These are phyloP conservation scores for Agrocybe praecox DNA, from an alignment of 768 basidiomycete genomes.

Conservation along the genomic window DNA sequence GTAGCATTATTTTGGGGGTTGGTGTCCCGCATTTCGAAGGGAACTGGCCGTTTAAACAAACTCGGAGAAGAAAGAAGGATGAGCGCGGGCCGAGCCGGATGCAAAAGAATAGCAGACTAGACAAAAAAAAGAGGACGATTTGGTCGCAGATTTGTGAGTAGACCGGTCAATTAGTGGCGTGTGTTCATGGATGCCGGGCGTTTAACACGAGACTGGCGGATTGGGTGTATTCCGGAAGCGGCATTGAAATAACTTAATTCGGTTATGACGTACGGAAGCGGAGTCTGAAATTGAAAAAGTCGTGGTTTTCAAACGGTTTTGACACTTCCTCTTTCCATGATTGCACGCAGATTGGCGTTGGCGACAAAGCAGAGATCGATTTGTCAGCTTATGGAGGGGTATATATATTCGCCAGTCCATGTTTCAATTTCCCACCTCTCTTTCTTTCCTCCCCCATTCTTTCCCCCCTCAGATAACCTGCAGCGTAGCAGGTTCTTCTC, in stretches of 20 bases:
- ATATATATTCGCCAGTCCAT: slow-evolving; percentile 36
- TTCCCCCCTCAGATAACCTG: slow-evolving; percentile 30
- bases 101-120: slow-evolving; percentile 2
- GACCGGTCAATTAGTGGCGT: slow-evolving; percentile 13
- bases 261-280: slow-evolving; percentile 34
- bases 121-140: slow-evolving; percentile 7
- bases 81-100: slow-evolving; percentile 14
- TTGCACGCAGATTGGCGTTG: slow-evolving; percentile 25
- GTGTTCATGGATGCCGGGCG: slow-evolving; percentile 14
- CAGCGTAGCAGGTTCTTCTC: slow-evolving; percentile 31
- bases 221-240: slow-evolving; percentile 22
- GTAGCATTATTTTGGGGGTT: not conserved
- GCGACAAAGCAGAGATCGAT: slow-evolving; percentile 30
- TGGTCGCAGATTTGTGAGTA: slow-evolving; percentile 3
- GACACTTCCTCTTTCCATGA: slow-evolving; percentile 7
- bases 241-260: slow-evolving; percentile 29
- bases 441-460: slow-evolving; percentile 35
- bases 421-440: slow-evolving; percentile 32
- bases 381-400: slow-evolving; percentile 43
- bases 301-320: slow-evolving; percentile 15
- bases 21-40: slow-evolving; percentile 4
- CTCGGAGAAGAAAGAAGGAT: slow-evolving; percentile 14
- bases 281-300: slow-evolving; percentile 25
- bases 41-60: slow-evolving; percentile 13
- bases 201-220: not conserved